Conservation (phyloP, 2,329 filamentous ascomycete genomes). For the Clathrospora elynae region DNA sequence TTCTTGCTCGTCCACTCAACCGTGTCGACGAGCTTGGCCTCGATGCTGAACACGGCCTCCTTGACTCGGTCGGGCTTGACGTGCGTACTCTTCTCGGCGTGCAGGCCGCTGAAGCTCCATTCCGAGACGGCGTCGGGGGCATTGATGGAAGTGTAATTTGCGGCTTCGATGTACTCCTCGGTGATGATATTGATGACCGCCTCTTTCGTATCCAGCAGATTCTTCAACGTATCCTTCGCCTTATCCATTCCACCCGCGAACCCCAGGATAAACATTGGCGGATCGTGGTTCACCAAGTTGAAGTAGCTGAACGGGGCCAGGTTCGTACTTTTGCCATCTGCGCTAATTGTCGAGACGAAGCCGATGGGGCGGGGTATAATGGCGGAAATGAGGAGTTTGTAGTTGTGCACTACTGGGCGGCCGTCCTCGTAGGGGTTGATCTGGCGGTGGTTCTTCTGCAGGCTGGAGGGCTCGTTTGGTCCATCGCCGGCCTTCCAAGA, state of each 20-base stretch:
- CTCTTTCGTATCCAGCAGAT: constrained; percentile 72
- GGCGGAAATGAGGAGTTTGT: constrained; percentile 86
- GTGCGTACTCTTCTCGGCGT: constrained; percentile 66
- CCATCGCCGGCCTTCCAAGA: constrained; percentile 70
- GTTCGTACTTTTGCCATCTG: constrained; percentile 71
- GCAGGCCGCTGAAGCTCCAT: constrained; percentile 79
- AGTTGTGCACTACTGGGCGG: constrained; percentile 73
- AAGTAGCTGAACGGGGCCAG: constrained; percentile 89
- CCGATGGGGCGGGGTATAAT: constrained; percentile 83
- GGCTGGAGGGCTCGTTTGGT: constrained; percentile 61
- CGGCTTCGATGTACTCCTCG: constrained; percentile 84
- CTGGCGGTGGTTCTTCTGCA: constrained; percentile 67
- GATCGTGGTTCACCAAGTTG: constrained; percentile 82
- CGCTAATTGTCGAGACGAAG: constrained; percentile 62
- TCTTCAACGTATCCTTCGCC: constrained; percentile 79
- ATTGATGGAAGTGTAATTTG: constrained; percentile 80
- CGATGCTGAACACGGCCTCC: constrained; percentile 82
- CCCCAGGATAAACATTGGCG: constrained; percentile 76
- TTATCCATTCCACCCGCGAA: constrained; percentile 61
- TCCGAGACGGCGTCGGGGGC: constrained; percentile 77
- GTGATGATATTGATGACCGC: constrained; percentile 83
- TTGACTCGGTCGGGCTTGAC: constrained; percentile 75
- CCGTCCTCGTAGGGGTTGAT: constrained; percentile 81
- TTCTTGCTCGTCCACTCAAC: constrained; percentile 76
- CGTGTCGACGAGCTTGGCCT: constrained; percentile 75